Percentiles rank a stretch among this genome's conserved stretches.
Conservation (phyloP, 805 yeast species). For the Wickerhamomyces alni region DNA sequence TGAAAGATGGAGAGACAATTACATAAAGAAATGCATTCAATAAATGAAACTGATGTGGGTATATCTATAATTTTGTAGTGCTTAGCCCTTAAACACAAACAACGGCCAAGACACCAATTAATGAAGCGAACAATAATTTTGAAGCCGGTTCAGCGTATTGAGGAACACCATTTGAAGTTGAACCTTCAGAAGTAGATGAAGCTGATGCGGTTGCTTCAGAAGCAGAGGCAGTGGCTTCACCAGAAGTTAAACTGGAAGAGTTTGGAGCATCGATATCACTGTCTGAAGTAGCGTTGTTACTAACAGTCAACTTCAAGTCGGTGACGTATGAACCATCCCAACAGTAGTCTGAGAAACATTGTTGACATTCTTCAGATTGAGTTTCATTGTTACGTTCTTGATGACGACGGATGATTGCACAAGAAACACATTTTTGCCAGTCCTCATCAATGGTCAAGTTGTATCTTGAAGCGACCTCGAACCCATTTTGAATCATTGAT, state of each 20-base stretch:
- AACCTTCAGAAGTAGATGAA: not conserved
- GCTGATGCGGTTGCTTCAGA: too few species aligned
- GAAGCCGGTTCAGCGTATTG: constrained; percentile 1
- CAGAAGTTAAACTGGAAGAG: not conserved
- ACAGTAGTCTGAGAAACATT: constrained; percentile 65
- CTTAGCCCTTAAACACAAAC: not conserved
- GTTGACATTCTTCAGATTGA: constrained; percentile 55
- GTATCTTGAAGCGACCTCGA: constrained; percentile 55
- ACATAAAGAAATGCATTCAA: too few species aligned
- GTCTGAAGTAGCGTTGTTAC: not conserved
- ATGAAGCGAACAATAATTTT: not conserved
- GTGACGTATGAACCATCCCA: constrained; percentile 46
- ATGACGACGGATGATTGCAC: constrained; percentile 74
- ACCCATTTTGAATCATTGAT: constrained; percentile 65
- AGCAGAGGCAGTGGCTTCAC: not conserved
- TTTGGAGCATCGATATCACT: not conserved
- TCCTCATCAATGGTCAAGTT: constrained; percentile 62
- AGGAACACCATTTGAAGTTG: not conserved
- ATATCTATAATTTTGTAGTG: too few species aligned
- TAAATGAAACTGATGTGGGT: too few species aligned
- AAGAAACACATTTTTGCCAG: constrained; percentile 69
- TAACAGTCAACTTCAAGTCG: not conserved
- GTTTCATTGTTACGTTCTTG: constrained; percentile 55
- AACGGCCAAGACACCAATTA: not conserved
- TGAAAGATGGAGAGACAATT: constrained; percentile 39